Evolutionary conservation across 2,329 filamentous ascomycete species (phyloP).

Genomic region (Aureobasidium zeae): DNA sequence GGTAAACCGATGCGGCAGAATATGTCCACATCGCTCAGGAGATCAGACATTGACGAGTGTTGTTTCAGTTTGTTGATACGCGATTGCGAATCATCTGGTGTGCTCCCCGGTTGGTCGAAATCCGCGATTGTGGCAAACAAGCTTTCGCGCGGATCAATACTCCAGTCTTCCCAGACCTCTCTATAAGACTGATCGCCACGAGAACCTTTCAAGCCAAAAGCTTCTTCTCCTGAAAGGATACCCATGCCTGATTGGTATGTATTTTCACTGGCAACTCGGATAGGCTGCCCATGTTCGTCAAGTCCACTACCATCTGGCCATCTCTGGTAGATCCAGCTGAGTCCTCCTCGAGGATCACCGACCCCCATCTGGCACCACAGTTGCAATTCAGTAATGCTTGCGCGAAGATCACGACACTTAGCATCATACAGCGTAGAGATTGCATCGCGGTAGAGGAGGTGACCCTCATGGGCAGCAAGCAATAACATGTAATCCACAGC

Average conservation of each 20-base stretch:
- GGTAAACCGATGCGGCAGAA: slow-evolving; percentile 44
- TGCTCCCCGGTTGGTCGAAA: neutral
- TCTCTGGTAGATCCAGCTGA: slow-evolving; percentile 79
- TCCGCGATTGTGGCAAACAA: neutral
- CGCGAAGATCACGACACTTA: slow-evolving; percentile 64
- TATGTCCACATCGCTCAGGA: slow-evolving; percentile 58
- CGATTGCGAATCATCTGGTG: neutral
- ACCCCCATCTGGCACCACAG: slow-evolving; percentile 97
- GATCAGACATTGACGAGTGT: slow-evolving; percentile 48
- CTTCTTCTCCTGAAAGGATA: slow-evolving; percentile 43
- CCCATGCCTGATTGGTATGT: slow-evolving; percentile 77
- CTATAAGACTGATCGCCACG: slow-evolving; percentile 53
- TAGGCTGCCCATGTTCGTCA: slow-evolving; percentile 55
- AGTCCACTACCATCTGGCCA: slow-evolving; percentile 65
- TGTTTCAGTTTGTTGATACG: slow-evolving; percentile 35
- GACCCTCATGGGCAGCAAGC: slow-evolving; percentile 80
- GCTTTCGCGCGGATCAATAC: slow-evolving; percentile 33
- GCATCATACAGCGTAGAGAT: slow-evolving; percentile 61
- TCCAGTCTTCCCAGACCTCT: slow-evolving; percentile 60
- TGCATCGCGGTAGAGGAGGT: slow-evolving; percentile 59
- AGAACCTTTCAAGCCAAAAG: slow-evolving; percentile 24
- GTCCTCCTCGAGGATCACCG: slow-evolving; percentile 75
- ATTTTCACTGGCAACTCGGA: slow-evolving; percentile 70
- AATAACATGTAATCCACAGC: slow-evolving; percentile 73
- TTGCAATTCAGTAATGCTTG: slow-evolving; percentile 72